A percentile compares a stretch with the other conserved stretches of the same genome.
Evolutionary conservation across 1,139 yeast species (phyloP).

Genomic region (Hemisphaericaspora subhashii): DNA sequence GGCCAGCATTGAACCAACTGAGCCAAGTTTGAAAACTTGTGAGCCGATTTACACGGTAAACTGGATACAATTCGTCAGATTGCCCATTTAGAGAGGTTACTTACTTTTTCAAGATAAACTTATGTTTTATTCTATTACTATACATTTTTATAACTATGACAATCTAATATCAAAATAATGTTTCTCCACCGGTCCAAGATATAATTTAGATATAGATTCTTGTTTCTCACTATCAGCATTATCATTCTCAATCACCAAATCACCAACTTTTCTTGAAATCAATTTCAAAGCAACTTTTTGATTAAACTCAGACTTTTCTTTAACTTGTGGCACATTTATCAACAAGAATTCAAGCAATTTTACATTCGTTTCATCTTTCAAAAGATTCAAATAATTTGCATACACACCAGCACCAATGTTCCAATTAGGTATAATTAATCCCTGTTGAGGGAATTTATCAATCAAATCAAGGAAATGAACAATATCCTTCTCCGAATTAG

Average conservation of each 20-base stretch:
- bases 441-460: conserved; percentile 45
- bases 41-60: too few relatives aligned
- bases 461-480: conserved; percentile 42
- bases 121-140: neutral
- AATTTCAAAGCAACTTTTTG: conserved; percentile 49
- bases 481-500: conserved; percentile 35
- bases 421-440: conserved; percentile 54
- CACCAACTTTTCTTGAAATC: conserved; percentile 51
- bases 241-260: conserved; percentile 29
- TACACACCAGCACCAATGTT: conserved; percentile 60
- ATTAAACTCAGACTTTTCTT: conserved; percentile 27
- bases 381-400: conserved; percentile 40
- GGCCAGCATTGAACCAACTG: too few relatives aligned
- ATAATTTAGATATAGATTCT: conserved; percentile 31
- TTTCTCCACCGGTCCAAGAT: conserved; percentile 49
- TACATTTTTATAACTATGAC: neutral
- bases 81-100: too few relatives aligned
- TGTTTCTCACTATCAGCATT: conserved; percentile 18
- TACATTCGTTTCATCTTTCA: conserved; percentile 19
- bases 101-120: too few relatives aligned
- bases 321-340: conserved; percentile 44
- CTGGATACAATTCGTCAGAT: too few relatives aligned
- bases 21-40: too few relatives aligned
- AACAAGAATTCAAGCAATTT: conserved; percentile 31
- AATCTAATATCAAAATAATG: conserved; percentile 33